phyloP scores from a whole-genome alignment of 164 flowering plant species.

The Saururus chinensis region DNA sequence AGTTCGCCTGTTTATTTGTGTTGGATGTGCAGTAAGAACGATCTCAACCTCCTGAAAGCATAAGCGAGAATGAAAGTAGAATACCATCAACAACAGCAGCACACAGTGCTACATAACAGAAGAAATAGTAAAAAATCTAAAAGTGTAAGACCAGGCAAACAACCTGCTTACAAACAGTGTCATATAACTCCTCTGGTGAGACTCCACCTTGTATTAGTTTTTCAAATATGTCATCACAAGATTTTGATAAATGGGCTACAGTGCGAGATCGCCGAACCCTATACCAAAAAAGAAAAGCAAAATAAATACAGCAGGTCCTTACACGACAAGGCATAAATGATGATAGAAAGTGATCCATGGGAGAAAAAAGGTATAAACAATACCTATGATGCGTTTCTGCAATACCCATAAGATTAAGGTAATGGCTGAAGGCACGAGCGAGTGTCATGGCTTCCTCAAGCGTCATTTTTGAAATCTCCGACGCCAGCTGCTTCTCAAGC shows the following conservation, averaged over 20 bases:
- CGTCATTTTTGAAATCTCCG: slow-evolving; percentile 68
- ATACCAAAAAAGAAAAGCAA: slow-evolving; percentile 6
- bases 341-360: neutral
- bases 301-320: neutral
- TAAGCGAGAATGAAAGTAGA: slow-evolving; percentile 4
- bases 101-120: neutral
- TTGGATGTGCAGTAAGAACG: slow-evolving; percentile 92
- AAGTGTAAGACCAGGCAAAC: neutral
- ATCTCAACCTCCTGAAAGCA: slow-evolving; percentile 66
- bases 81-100: neutral
- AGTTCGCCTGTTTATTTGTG: slow-evolving; percentile 82
- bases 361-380: neutral
- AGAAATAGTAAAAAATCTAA: neutral
- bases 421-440: slow-evolving; percentile 82
- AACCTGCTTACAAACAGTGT: slow-evolving; percentile 83
- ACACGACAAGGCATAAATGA: too few species aligned
- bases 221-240: slow-evolving; percentile 79
- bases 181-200: slow-evolving; percentile 62
- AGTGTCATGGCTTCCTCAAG: slow-evolving; percentile 71
- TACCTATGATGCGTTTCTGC: slow-evolving; percentile 95
- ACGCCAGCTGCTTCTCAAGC: slow-evolving; percentile 68
- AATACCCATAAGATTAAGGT: slow-evolving; percentile 70
- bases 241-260: slow-evolving; percentile 44
- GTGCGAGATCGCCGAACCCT: slow-evolving; percentile 52
- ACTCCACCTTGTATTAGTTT: slow-evolving; percentile 72